Conservation (phyloP, 2,329 filamentous ascomycete genomes). For the Eurotiales sp. region DNA sequence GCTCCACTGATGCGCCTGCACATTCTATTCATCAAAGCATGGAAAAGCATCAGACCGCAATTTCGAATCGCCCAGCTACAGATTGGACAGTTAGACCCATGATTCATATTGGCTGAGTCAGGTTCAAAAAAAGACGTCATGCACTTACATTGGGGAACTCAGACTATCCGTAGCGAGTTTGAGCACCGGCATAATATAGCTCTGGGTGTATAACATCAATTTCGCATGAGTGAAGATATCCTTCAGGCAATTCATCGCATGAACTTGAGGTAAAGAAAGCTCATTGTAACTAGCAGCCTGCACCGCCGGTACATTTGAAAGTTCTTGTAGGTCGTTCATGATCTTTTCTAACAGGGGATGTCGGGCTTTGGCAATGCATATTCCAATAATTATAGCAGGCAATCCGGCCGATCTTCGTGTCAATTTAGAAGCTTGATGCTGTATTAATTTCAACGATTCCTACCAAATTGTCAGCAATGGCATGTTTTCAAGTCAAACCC, state of each 20-base stretch:
- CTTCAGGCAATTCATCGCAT: slow-evolving; percentile 89
- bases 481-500: not conserved
- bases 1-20: slow-evolving; percentile 35
- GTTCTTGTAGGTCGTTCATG: slow-evolving; percentile 38
- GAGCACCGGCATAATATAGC: slow-evolving; percentile 68
- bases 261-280: slow-evolving; percentile 76
- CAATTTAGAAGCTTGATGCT: slow-evolving; percentile 69
- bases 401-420: slow-evolving; percentile 90
- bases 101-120: slow-evolving; percentile 14
- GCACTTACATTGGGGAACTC: slow-evolving; percentile 66
- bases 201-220: slow-evolving; percentile 68
- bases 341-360: slow-evolving; percentile 42
- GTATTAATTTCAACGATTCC: slow-evolving; percentile 64
- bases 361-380: slow-evolving; percentile 62
- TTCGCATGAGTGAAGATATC: slow-evolving; percentile 84
- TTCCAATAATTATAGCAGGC: slow-evolving; percentile 77
- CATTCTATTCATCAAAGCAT: slow-evolving; percentile 72
- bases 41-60: slow-evolving; percentile 82
- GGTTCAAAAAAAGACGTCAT: not conserved
- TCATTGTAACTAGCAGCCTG: slow-evolving; percentile 33
- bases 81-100: not conserved
- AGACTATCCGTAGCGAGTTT: slow-evolving; percentile 77
- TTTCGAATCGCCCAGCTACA: slow-evolving; percentile 87
- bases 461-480: slow-evolving; percentile 19
- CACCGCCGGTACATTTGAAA: slow-evolving; percentile 31